Evolutionary conservation across 2,329 filamentous ascomycete species (phyloP).

Genomic region (Neophaeococcomyces mojaviensis): DNA sequence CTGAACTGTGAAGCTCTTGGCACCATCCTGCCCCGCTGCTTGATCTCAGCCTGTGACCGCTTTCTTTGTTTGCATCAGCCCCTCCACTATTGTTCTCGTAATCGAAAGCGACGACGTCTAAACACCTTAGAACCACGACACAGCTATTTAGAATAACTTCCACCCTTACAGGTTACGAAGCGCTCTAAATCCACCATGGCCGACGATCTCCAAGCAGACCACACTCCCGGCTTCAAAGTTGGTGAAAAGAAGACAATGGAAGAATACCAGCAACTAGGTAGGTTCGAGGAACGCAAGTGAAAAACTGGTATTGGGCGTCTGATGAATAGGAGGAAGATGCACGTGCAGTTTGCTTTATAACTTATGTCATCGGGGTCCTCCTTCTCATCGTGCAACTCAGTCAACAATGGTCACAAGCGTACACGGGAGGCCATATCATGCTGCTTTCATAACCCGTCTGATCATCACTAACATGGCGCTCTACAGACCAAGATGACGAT

Average conservation of each 20-base stretch:
- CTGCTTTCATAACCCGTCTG: conserved; percentile 1
- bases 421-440: not conserved
- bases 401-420: no score
- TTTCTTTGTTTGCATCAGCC: conserved; percentile 5
- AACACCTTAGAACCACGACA: no score
- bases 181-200: conserved; percentile 61
- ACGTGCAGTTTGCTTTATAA: no score
- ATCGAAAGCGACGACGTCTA: no score
- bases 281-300: conserved; percentile 35
- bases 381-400: not conserved
- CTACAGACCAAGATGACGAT: conserved; percentile 66
- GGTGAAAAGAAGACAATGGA: conserved; percentile 97
- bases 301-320: no score
- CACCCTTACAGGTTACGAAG: conserved; percentile 8
- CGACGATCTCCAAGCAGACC: conserved; percentile 78
- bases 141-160: conserved; percentile 14
- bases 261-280: conserved; percentile 90
- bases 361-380: no score
- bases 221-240: conserved; percentile 95
- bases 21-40: not conserved
- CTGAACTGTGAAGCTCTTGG: no score
- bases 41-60: conserved; percentile 8
- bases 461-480: not conserved
- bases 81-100: conserved; percentile 8
- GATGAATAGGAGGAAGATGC: no score